Evolutionary conservation across 371 early-diverging fungal genomes (phyloP), one percentile per base, ranked within the genome.

Genomic region (Mucor indicus): DNA sequence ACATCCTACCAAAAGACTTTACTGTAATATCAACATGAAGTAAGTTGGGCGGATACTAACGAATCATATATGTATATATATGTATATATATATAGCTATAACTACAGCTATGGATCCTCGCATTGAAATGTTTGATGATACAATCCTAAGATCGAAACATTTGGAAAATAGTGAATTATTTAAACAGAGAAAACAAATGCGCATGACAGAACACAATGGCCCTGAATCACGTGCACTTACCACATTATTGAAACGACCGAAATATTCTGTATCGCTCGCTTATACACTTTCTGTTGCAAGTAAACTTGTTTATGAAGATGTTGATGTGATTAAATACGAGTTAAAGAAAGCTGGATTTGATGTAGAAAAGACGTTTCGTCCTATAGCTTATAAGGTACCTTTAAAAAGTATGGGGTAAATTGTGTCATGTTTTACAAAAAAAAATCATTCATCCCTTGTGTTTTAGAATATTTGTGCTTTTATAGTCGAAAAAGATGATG

Each of bases 381-480:
- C 82, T 2, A 68, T 81, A 16, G 82, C 73, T 8, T 81, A 79
- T 48, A 74, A 63, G 75, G 81, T 81, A 67, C 33, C 3, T 29
- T 27, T 19, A 36, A 38, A 33, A 48, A 43, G 6, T 42, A 5
- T 50, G 22, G 21, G 22, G 25, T 5, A 30, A 7, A 7, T 5
- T 11, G 29, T 29, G 19, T 20, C 6, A 36, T 10, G 48, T 48
- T 38, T 29, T 30, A 48, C 48, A 30, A 16, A 38, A n/a, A 24
- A 23, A 38, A 1, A 15, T 16, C 5, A 30, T 24, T 15, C 2
- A 3, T 40, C 19, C 24, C 4, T 17, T 44, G 13, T n/a, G 23
- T 38, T 13, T 17, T 57, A 81, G 80, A 83, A 83, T 38, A 72
- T 78, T 19, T 79, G 78, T 41, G 83, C 79, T 15, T 83, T 75